These are phyloP conservation scores for Moringa oleifera DNA, from an alignment of 345 rosid species.

Conservation along the genomic window DNA sequence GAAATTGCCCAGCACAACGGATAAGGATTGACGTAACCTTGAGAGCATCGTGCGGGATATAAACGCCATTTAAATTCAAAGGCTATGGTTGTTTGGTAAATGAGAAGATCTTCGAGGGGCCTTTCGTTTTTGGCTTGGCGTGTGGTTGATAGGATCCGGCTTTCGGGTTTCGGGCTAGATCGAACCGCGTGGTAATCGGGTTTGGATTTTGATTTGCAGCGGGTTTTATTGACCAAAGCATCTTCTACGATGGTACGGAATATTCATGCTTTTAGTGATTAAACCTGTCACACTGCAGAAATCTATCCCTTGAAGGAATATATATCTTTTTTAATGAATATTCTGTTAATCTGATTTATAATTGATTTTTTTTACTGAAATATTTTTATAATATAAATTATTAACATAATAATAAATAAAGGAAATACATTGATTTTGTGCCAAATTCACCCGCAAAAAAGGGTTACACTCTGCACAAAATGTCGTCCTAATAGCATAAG, in stretches of 20 bases:
- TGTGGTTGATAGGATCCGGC: not conserved
- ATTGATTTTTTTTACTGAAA: no score
- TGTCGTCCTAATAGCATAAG: no score
- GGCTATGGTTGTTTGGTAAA: conserved; percentile 5
- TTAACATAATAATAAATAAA: no score
- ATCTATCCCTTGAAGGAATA: no score
- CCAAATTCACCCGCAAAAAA: no score
- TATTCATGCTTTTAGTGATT: not conserved
- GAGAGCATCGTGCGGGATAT: not conserved
- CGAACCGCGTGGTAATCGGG: not conserved
- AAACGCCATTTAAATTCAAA: not conserved
- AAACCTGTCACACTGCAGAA: conserved; percentile 7
- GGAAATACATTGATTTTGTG: no score
- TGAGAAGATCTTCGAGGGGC: not conserved
- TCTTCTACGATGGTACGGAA: not conserved
- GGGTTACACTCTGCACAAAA: no score
- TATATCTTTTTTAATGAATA: no score
- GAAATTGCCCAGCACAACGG: conserved; percentile 1
- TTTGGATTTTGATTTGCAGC: not conserved
- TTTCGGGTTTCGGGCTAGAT: not conserved
- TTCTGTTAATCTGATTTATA: no score
- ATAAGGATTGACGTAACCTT: conserved; percentile 12
- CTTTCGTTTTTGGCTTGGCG: not conserved
- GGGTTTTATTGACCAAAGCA: not conserved
- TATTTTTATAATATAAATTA: no score